These are phyloP conservation scores for Pseudogymnoascus destructans DNA, from an alignment of 2,329 filamentous ascomycete species.

Conservation along the genomic window DNA sequence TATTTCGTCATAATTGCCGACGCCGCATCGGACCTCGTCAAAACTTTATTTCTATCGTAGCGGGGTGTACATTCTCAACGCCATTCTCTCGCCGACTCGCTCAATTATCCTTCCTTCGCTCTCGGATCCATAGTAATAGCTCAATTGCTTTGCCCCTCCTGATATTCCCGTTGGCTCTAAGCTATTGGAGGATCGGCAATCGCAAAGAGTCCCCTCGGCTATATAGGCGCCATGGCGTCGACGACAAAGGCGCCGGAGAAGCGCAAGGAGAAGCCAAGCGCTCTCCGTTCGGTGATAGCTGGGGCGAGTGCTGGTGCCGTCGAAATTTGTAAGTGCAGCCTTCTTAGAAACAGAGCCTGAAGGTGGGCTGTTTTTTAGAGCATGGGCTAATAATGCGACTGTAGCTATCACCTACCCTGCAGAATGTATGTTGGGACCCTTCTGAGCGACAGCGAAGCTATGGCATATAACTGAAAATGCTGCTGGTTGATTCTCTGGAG, in stretches of 20 bases:
- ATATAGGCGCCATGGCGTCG: not conserved
- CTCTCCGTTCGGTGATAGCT: constrained; percentile 78
- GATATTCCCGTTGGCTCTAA: constrained; percentile 1
- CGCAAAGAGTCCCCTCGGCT: not conserved
- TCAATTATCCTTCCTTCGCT: not conserved
- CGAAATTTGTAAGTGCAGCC: constrained; percentile 58
- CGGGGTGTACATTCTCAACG: not conserved
- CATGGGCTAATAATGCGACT: not conserved
- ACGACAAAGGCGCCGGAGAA: constrained; percentile 25
- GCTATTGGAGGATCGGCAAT: constrained; percentile 1
- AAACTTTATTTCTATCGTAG: not conserved
- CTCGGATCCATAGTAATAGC: not conserved
- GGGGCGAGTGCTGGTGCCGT: constrained; percentile 88
- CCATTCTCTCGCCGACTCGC: not conserved
- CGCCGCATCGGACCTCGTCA: constrained; percentile 6
- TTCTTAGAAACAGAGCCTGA: not conserved
- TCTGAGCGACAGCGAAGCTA: not conserved
- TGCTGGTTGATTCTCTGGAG: not conserved
- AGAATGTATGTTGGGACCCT: constrained; percentile 51
- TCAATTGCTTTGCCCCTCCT: not conserved
- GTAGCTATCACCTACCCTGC: constrained; percentile 82
- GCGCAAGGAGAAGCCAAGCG: constrained; percentile 48
- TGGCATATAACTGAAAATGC: not conserved
- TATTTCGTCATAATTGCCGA: constrained; percentile 8
- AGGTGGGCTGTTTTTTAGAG: constrained; percentile 23